phyloP scores from a whole-genome alignment of 2,329 filamentous ascomycete genomes.

The Neofusicoccum umdonicola region DNA sequence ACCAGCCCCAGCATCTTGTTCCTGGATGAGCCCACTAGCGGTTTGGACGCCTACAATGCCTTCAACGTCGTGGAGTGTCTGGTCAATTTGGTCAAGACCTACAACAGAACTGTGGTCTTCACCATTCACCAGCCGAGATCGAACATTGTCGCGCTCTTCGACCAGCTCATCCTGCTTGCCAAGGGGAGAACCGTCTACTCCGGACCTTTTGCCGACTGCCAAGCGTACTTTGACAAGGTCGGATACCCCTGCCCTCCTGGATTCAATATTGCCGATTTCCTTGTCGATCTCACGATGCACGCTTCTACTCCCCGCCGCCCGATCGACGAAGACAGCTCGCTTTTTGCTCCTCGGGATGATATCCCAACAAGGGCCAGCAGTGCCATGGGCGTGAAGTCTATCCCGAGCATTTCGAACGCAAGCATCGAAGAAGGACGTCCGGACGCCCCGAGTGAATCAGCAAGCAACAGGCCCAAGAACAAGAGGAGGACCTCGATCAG shows the following conservation, averaged over 20 bases:
- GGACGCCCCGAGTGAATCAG: slow-evolving; percentile 60
- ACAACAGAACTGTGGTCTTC: slow-evolving; percentile 95
- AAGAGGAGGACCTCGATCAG: slow-evolving; percentile 79
- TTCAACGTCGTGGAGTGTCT: slow-evolving; percentile 98
- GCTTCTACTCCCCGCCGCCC: slow-evolving; percentile 61
- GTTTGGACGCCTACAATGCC: slow-evolving; percentile 92
- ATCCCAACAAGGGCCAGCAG: slow-evolving; percentile 78
- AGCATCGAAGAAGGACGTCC: slow-evolving; percentile 53
- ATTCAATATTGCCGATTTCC: slow-evolving; percentile 98
- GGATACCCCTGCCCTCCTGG: slow-evolving; percentile 92
- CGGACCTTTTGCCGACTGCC: slow-evolving; percentile 82
- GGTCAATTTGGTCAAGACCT: slow-evolving; percentile 90
- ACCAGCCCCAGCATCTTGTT: slow-evolving; percentile 97
- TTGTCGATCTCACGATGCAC: slow-evolving; percentile 98
- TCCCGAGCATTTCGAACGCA: slow-evolving; percentile 75
- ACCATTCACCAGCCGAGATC: slow-evolving; percentile 98
- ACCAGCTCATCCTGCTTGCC: slow-evolving; percentile 86
- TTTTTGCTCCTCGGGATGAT: slow-evolving; percentile 61
- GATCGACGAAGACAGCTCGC: slow-evolving; percentile 56
- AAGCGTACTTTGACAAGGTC: slow-evolving; percentile 86
- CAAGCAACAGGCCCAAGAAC: slow-evolving; percentile 60
- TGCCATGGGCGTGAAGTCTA: slow-evolving; percentile 83
- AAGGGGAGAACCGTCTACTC: slow-evolving; percentile 91
- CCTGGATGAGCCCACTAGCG: slow-evolving; percentile 94
- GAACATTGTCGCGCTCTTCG: slow-evolving; percentile 96